Percentiles rank a stretch among this genome's conserved stretches.
Conservation (phyloP, 2,329 filamentous ascomycete species). For the Basipetospora chlamydospora region DNA sequence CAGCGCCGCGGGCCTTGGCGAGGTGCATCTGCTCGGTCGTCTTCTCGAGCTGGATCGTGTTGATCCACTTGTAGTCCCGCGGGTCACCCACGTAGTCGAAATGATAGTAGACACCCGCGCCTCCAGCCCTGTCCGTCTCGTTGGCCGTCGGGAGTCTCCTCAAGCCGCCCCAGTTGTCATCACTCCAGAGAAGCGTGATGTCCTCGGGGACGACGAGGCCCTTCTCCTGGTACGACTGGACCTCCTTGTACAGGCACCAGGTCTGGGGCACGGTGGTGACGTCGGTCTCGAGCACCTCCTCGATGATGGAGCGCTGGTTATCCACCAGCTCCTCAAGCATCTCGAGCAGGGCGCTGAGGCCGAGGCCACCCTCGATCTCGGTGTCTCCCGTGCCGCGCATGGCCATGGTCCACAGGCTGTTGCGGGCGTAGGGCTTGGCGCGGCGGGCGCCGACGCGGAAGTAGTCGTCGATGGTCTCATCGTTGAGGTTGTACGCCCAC, state of each 20-base stretch:
- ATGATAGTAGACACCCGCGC: conserved; percentile 53
- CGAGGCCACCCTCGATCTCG: conserved; percentile 34
- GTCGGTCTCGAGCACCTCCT: conserved; percentile 34
- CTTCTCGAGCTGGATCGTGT: conserved; percentile 48
- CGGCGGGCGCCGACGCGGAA: conserved; percentile 52
- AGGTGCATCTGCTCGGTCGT: conserved; percentile 45
- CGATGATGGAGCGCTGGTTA: conserved; percentile 44
- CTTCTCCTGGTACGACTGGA: conserved; percentile 52
- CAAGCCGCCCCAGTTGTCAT: conserved; percentile 57
- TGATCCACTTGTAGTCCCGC: conserved; percentile 43
- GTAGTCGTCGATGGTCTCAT: conserved; percentile 51
- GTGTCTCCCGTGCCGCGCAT: conserved; percentile 61
- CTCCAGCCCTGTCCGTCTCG: conserved; percentile 44
- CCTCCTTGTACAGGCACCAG: conserved; percentile 64
- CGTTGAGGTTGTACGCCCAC: conserved; percentile 59
- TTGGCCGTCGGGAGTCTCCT: conserved; percentile 43
- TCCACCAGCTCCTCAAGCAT: conserved; percentile 46
- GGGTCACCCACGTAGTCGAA: conserved; percentile 37
- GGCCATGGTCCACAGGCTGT: conserved; percentile 49
- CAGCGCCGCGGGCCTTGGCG: conserved; percentile 41
- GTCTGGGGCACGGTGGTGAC: conserved; percentile 46
- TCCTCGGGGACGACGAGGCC: conserved; percentile 47
- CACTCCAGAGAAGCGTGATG: conserved; percentile 53
- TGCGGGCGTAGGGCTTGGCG: conserved; percentile 49
- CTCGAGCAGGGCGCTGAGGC: conserved; percentile 38